Percentiles rank a stretch among this genome's conserved stretches.
Conservation (phyloP, 1,284 basidiomycete genomes). For the Exsudoporus floridanus region DNA sequence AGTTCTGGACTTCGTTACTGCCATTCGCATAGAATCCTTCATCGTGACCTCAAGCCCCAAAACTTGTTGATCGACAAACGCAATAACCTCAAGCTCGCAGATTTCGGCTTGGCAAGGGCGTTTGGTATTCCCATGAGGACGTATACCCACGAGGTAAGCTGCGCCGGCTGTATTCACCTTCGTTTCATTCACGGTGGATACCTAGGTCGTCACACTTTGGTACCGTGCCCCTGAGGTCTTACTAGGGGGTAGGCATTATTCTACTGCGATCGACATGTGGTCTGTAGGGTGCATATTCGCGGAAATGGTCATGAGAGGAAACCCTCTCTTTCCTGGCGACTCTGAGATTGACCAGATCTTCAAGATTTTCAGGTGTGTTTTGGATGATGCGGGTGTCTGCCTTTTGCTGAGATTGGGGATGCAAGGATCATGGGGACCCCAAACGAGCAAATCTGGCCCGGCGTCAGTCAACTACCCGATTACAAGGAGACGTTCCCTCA, state of each 20-base stretch:
- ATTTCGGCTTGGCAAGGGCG: constrained; percentile 95
- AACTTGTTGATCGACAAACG: constrained; percentile 92
- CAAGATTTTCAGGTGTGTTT: constrained; percentile 89
- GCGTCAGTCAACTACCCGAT: constrained; percentile 86
- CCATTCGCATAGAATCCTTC: constrained; percentile 94
- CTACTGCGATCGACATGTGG: constrained; percentile 98
- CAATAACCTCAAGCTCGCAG: constrained; percentile 91
- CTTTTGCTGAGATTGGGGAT: constrained; percentile 9
- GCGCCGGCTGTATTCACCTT: neutral
- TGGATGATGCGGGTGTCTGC: neutral
- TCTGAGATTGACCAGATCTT: constrained; percentile 99
- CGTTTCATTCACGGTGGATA: constrained; percentile 15
- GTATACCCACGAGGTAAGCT: constrained; percentile 91
- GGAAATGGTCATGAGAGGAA: constrained; percentile 87
- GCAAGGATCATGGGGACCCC: constrained; percentile 91
- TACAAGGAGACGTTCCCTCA: constrained; percentile 98
- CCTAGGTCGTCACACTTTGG: constrained; percentile 96
- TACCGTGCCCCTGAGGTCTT: constrained; percentile 97
- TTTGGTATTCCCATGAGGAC: constrained; percentile 98
- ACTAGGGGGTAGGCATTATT: constrained; percentile 93
- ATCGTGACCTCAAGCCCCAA: constrained; percentile 97
- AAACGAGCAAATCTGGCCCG: constrained; percentile 90
- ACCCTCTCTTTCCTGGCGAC: constrained; percentile 95
- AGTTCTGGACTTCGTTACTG: constrained; percentile 90
- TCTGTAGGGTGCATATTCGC: constrained; percentile 94